These are phyloP conservation scores for Clitocybe nebularis DNA, from an alignment of 1,284 basidiomycete genomes.

Conservation along the genomic window DNA sequence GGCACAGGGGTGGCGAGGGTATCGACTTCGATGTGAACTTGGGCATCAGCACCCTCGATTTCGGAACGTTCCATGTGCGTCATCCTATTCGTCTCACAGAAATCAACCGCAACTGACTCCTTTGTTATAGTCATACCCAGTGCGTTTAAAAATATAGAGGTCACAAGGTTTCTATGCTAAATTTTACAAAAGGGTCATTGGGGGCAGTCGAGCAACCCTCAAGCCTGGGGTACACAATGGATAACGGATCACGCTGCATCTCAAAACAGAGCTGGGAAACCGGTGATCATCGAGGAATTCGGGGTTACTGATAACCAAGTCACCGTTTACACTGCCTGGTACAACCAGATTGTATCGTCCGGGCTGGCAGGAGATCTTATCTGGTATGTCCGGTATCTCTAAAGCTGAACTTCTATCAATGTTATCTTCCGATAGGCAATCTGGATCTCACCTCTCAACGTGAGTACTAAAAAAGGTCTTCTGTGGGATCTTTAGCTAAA, in stretches of 20 bases:
- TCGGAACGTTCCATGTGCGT: slow-evolving; percentile 60
- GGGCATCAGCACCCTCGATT: slow-evolving; percentile 52
- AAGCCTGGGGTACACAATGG: slow-evolving; percentile 46
- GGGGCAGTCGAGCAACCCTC: slow-evolving; percentile 42
- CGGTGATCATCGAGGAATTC: slow-evolving; percentile 53
- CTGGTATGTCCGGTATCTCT: slow-evolving; percentile 35
- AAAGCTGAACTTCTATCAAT: background rate
- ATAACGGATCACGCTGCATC: slow-evolving; percentile 53
- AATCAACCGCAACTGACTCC: background rate
- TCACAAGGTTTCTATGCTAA: background rate
- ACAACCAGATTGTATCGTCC: slow-evolving; percentile 43
- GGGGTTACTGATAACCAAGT: slow-evolving; percentile 43
- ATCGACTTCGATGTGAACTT: slow-evolving; percentile 62
- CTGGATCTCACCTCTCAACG: slow-evolving; percentile 35
- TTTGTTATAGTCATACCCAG: slow-evolving; percentile 40
- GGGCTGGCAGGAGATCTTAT: slow-evolving; percentile 55
- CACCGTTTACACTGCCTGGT: slow-evolving; percentile 49
- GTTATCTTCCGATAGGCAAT: slow-evolving; percentile 29
- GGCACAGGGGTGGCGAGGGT: slow-evolving; percentile 44
- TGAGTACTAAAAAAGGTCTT: slow-evolving; percentile 13
- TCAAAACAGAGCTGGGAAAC: slow-evolving; percentile 48
- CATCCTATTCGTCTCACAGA: background rate
- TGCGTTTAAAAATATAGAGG: slow-evolving; percentile 12
- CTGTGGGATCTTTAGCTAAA: slow-evolving; percentile 18
- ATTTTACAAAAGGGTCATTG: slow-evolving; percentile 28